Conservation (phyloP, 1,284 basidiomycete genomes). For the Puccinia novopanici region DNA sequence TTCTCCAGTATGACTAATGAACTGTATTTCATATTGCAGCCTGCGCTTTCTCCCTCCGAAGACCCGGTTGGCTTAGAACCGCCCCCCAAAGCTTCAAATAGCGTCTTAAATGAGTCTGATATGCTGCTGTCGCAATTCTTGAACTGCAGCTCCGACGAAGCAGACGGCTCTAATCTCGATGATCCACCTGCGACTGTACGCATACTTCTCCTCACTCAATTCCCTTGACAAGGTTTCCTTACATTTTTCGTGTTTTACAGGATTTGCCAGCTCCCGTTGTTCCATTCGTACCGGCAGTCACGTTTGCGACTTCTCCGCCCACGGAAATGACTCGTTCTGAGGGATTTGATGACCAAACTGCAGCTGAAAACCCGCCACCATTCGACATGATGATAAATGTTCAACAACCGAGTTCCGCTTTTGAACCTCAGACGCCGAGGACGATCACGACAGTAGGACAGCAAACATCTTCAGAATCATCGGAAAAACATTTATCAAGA, state of each 20-base stretch:
- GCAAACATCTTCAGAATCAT: slow-evolving; percentile 42
- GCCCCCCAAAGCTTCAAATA: neutral
- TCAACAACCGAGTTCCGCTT: slow-evolving; percentile 5
- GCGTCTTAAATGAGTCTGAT: slow-evolving; percentile 2
- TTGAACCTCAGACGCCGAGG: slow-evolving; percentile 39
- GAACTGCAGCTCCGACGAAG: slow-evolving; percentile 2
- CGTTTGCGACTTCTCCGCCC: too few species aligned
- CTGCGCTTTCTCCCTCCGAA: neutral
- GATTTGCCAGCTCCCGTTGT: too few species aligned
- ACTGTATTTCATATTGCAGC: neutral
- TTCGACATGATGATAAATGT: neutral
- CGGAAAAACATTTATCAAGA: too few species aligned
- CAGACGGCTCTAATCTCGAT: neutral
- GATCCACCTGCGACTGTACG: slow-evolving; percentile 2
- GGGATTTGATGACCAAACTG: too few species aligned
- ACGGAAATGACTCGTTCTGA: too few species aligned
- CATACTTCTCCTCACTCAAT: neutral
- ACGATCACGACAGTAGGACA: slow-evolving; percentile 45
- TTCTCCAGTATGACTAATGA: neutral
- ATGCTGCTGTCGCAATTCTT: slow-evolving; percentile 15
- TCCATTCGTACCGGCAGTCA: too few species aligned
- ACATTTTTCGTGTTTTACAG: neutral
- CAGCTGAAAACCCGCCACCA: too few species aligned
- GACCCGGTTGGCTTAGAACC: neutral
- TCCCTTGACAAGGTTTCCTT: neutral